Conservation (phyloP, 257 asterid species). For the Rubia yunnanensis region DNA sequence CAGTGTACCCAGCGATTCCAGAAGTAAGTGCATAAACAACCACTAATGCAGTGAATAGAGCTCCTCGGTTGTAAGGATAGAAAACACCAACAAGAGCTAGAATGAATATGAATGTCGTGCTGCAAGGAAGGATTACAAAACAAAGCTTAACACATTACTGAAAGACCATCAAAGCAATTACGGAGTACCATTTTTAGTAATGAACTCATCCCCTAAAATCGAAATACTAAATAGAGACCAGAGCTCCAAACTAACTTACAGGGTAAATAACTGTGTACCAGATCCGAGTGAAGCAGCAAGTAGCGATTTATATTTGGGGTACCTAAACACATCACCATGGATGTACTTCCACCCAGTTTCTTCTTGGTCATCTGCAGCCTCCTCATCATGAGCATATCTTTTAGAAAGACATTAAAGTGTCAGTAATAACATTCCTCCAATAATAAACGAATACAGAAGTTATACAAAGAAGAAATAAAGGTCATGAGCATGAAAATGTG, state of each 20-base stretch:
- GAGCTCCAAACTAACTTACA: slow-evolving; percentile 20
- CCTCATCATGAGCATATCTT: slow-evolving; percentile 40
- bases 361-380: slow-evolving; percentile 34
- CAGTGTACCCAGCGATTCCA: slow-evolving; percentile 34
- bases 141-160: neutral
- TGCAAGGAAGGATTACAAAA: slow-evolving; percentile 9
- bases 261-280: slow-evolving; percentile 30
- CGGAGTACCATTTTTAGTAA: too few species aligned
- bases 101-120: slow-evolving; percentile 29
- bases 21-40: slow-evolving; percentile 34
- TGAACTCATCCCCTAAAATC: too few species aligned
- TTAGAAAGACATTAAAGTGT: neutral
- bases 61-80: slow-evolving; percentile 42
- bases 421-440: neutral
- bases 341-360: slow-evolving; percentile 38
- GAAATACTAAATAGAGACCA: too few species aligned
- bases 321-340: slow-evolving; percentile 38
- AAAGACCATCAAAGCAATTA: neutral
- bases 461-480: neutral
- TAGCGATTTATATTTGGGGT: slow-evolving; percentile 27
- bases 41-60: slow-evolving; percentile 34
- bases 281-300: slow-evolving; percentile 32
- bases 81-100: slow-evolving; percentile 39
- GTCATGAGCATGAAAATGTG: neutral
- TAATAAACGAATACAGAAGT: neutral